These are phyloP conservation scores for Paraurostyla sp. DNA, from an alignment of 73 alveolate species.

Conservation along the genomic window DNA sequence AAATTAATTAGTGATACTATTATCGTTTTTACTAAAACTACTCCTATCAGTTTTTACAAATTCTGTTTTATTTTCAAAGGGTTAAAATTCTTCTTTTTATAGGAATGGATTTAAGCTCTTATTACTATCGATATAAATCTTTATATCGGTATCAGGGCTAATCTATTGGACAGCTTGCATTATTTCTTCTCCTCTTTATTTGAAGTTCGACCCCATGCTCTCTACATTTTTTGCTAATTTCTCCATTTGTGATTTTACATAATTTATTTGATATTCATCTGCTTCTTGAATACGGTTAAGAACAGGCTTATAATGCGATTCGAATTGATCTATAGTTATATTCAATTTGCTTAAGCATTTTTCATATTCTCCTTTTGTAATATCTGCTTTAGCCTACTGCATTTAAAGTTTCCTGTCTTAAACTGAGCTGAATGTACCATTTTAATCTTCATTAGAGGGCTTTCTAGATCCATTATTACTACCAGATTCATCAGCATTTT, in stretches of 20 bases:
- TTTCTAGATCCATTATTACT: background rate
- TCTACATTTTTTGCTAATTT: conserved; percentile 38
- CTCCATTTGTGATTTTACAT: conserved; percentile 31
- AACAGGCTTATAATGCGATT: conserved; percentile 38
- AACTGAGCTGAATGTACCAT: background rate
- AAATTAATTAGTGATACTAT: too few relatives aligned
- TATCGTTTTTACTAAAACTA: too few relatives aligned
- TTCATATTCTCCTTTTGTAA: conserved; percentile 32
- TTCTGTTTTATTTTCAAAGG: conserved; percentile 36
- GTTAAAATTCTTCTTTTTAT: conserved; percentile 36
- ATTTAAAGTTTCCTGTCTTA: conserved; percentile 32
- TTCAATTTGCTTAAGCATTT: conserved; percentile 3
- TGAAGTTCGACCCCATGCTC: background rate
- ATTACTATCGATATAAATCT: conserved; percentile 64
- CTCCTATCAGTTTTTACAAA: background rate
- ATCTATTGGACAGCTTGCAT: conserved; percentile 47
- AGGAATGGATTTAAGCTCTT: conserved; percentile 6
- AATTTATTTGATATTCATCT: conserved; percentile 34
- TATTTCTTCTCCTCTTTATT: conserved; percentile 46
- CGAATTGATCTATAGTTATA: conserved; percentile 37
- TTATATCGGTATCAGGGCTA: conserved; percentile 64
- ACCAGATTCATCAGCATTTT: background rate
- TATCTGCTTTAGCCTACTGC: conserved; percentile 25
- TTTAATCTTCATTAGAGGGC: background rate
- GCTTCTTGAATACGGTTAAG: conserved; percentile 46